These are phyloP conservation scores for Saprolegnia diclina DNA, from an alignment of 352 stramenopile genomes.

Conservation along the genomic window DNA sequence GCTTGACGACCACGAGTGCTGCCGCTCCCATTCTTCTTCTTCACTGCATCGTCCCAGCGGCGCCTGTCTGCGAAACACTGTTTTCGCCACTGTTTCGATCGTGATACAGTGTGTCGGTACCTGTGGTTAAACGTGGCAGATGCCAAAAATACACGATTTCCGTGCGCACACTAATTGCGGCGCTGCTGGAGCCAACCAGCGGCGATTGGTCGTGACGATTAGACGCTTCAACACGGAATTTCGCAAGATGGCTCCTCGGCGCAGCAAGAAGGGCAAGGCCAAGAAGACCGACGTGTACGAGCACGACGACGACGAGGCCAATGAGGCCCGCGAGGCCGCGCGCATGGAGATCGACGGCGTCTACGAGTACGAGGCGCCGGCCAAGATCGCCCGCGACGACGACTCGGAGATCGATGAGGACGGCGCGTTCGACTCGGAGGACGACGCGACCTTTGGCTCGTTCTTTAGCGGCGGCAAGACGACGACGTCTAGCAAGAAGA, in stretches of 20 bases:
- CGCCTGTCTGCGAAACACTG: too few relatives aligned
- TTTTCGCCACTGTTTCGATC: too few relatives aligned
- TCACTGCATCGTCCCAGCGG: too few relatives aligned
- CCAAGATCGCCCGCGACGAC: slow-evolving; percentile 56
- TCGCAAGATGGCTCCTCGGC: slow-evolving; percentile 26
- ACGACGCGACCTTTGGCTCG: slow-evolving; percentile 82
- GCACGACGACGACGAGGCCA: slow-evolving; percentile 66
- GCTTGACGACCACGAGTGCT: too few relatives aligned
- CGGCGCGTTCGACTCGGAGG: slow-evolving; percentile 91
- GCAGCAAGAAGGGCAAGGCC: slow-evolving; percentile 30
- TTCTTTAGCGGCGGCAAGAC: slow-evolving; percentile 55
- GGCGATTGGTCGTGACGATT: slow-evolving; percentile 2
- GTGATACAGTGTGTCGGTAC: too few relatives aligned
- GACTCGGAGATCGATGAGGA: slow-evolving; percentile 94
- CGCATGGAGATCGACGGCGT: slow-evolving; percentile 74
- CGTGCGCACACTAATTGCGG: not conserved
- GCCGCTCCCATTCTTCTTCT: too few relatives aligned
- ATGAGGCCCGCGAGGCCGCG: slow-evolving; percentile 55
- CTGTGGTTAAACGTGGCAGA: too few relatives aligned
- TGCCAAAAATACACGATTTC: too few relatives aligned
- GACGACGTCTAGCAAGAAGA: slow-evolving; percentile 17
- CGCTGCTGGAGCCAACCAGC: not conserved
- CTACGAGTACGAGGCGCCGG: slow-evolving; percentile 77
- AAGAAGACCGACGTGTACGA: slow-evolving; percentile 65
- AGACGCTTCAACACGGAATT: slow-evolving; percentile 1